Evolutionary conservation across 176 grass and related monocot genomes (phyloP).

Genomic region (Zizania latifolia): DNA sequence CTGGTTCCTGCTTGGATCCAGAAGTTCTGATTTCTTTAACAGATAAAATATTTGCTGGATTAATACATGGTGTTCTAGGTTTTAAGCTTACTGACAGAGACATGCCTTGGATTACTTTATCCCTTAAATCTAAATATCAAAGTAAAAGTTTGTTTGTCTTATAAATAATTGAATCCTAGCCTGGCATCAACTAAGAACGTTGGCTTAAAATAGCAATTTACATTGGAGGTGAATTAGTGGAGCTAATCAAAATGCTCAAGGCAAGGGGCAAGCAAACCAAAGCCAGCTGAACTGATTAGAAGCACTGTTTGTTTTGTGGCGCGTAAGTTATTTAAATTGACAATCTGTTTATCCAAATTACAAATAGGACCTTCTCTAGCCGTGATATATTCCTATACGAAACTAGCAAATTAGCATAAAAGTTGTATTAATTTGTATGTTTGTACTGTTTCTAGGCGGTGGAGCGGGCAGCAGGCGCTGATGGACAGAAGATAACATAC

Average conservation of each 20-base stretch:
- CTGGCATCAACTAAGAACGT: background rate
- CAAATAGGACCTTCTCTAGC: too few species aligned
- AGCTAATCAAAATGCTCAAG: background rate
- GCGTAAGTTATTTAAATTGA: background rate
- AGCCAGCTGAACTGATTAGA: too few species aligned
- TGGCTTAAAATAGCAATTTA: background rate
- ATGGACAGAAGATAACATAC: slow-evolving; percentile 89
- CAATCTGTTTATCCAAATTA: background rate
- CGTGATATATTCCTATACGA: background rate
- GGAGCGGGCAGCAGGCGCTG: slow-evolving; percentile 61
- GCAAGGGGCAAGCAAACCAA: too few species aligned
- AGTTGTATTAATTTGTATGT: background rate
- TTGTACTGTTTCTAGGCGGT: slow-evolving; percentile 47
- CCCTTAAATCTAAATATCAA: background rate
- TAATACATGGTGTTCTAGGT: background rate
- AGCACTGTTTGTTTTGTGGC: background rate
- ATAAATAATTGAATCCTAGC: too few species aligned
- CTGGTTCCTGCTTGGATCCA: background rate
- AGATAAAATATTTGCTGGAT: background rate
- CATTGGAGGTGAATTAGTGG: background rate
- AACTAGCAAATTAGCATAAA: background rate
- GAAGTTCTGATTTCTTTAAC: background rate
- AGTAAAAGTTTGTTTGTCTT: background rate
- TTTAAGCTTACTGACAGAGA: background rate
- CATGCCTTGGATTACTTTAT: background rate